Percentiles rank a stretch among this genome's conserved stretches.
phyloP scores from a whole-genome alignment of 1,139 yeast genomes.

The Taphrina communis region DNA sequence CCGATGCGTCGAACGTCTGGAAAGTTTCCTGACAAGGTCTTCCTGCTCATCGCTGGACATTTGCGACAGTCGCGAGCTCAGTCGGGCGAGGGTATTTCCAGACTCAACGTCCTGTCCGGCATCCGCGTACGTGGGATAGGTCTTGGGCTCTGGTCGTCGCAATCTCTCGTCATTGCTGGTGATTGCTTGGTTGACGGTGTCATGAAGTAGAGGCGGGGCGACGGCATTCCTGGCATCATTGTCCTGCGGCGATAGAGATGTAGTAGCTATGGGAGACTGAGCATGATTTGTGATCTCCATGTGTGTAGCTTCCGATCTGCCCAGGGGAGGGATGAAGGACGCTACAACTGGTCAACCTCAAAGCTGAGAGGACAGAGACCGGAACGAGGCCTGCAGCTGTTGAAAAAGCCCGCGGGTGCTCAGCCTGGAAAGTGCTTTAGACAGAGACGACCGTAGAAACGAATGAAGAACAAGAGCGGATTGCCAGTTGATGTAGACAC shows the following conservation, averaged over 20 bases:
- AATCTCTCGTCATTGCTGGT: background rate
- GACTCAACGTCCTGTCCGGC: conserved; percentile 21
- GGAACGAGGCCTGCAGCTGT: no score
- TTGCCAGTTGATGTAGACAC: no score
- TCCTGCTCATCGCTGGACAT: conserved; percentile 21
- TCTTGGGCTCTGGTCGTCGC: background rate
- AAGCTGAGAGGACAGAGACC: no score
- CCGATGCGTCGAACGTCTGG: conserved; percentile 28
- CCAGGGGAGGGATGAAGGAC: no score
- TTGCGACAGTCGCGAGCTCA: conserved; percentile 22
- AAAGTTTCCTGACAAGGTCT: conserved; percentile 22
- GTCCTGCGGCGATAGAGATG: background rate
- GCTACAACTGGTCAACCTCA: no score
- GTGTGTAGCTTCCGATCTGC: no score
- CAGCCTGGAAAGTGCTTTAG: no score
- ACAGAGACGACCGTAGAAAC: no score
- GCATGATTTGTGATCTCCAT: background rate
- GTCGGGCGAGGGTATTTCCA: conserved; percentile 13
- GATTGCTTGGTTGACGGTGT: background rate
- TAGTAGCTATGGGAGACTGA: background rate
- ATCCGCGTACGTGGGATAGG: conserved; percentile 17
- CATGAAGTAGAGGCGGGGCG: conserved; percentile 25
- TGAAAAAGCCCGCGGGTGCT: no score
- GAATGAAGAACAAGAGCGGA: no score
- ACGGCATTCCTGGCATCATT: conserved; percentile 1